Percentiles rank a stretch among this genome's conserved stretches.
phyloP scores from a whole-genome alignment of 495 filamentous ascomycete species.

The Neurospora cerealis region DNA sequence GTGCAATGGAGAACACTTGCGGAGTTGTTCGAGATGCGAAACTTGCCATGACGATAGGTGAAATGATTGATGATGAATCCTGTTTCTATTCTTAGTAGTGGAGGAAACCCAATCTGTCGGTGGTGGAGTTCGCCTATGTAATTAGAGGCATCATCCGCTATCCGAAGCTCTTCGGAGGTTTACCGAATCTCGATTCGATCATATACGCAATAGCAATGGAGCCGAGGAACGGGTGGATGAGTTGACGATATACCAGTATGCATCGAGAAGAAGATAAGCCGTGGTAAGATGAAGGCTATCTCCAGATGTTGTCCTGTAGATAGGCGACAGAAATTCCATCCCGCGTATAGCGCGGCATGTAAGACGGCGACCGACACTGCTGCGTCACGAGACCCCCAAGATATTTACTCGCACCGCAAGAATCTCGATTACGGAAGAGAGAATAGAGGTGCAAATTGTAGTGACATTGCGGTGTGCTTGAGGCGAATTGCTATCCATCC shows the following conservation, averaged over 20 bases:
- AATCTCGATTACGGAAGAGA: background rate
- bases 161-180: background rate
- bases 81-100: background rate
- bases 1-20: background rate
- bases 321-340: background rate
- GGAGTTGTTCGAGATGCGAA: background rate
- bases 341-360: background rate
- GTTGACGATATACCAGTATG: background rate
- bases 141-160: background rate
- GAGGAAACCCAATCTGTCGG: background rate
- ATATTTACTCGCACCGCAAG: background rate
- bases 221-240: background rate
- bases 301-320: background rate
- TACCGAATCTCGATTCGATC: background rate
- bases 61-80: background rate
- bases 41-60: background rate
- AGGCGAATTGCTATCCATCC: background rate
- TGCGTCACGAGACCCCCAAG: background rate
- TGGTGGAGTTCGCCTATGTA: background rate
- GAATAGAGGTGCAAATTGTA: background rate
- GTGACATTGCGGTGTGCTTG: background rate
- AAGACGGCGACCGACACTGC: background rate
- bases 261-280: background rate
- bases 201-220: background rate
- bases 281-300: background rate